These are phyloP conservation scores for Chaetomidium leptoderma DNA, from an alignment of 495 filamentous ascomycete genomes.

Conservation along the genomic window DNA sequence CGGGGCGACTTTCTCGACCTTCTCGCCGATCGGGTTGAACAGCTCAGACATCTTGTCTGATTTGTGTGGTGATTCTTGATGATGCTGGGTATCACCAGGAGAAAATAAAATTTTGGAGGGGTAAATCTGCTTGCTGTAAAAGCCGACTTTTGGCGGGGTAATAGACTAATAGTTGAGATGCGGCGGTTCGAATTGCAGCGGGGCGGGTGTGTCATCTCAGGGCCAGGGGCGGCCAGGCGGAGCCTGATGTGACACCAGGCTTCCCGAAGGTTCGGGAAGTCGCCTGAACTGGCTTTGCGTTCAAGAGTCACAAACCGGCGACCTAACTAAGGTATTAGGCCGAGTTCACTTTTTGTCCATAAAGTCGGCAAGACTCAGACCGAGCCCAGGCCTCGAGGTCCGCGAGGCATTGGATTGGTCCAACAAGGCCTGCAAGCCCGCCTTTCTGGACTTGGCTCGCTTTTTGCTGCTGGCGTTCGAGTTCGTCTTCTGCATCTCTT, in stretches of 20 bases:
- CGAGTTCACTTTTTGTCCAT: slow-evolving; percentile 37
- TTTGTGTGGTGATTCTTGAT: slow-evolving; percentile 8
- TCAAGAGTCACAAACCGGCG: neutral
- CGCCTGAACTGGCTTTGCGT: neutral
- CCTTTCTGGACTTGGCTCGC: slow-evolving; percentile 50
- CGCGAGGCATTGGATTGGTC: slow-evolving; percentile 39
- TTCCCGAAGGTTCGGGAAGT: slow-evolving; percentile 28
- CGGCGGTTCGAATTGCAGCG: no score
- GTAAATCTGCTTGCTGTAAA: slow-evolving; percentile 26
- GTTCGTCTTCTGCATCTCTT: slow-evolving; percentile 19
- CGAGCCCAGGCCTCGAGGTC: slow-evolving; percentile 35
- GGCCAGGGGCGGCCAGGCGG: neutral
- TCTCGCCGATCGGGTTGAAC: slow-evolving; percentile 53
- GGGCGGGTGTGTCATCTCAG: slow-evolving; percentile 32
- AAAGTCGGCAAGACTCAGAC: slow-evolving; percentile 50
- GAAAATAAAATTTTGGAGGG: slow-evolving; percentile 40
- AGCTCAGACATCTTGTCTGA: slow-evolving; percentile 38
- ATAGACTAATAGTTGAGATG: slow-evolving; percentile 21
- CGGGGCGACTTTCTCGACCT: slow-evolving; percentile 46
- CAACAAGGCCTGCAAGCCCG: slow-evolving; percentile 50
- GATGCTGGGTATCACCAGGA: slow-evolving; percentile 8
- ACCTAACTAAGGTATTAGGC: neutral
- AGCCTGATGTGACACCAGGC: slow-evolving; percentile 16
- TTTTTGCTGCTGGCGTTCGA: slow-evolving; percentile 51
- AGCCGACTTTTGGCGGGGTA: slow-evolving; percentile 27